phyloP scores from a whole-genome alignment of 208 protist species.

The Kentomonas sorsogonicus region DNA sequence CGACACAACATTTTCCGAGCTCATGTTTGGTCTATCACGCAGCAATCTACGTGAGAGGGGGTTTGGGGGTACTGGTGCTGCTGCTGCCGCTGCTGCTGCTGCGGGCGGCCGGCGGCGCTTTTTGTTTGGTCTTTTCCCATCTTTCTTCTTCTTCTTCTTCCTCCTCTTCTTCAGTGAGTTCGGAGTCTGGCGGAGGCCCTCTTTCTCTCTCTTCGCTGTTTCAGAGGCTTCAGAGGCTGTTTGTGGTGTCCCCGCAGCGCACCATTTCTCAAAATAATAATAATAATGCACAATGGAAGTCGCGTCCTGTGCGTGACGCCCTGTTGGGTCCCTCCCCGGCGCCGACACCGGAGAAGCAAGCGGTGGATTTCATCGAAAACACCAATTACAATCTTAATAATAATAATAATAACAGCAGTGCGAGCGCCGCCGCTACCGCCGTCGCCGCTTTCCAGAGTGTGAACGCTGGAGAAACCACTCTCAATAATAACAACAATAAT shows the following conservation, averaged over 20 bases:
- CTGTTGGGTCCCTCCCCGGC: slow-evolving; percentile 45
- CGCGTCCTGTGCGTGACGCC: slow-evolving; percentile 24
- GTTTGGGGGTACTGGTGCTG: neutral
- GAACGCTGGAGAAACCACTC: neutral
- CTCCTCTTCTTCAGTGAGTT: neutral
- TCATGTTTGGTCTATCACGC: slow-evolving; percentile 66
- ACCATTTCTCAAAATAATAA: too few relatives aligned
- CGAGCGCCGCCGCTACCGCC: neutral
- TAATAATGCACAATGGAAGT: neutral
- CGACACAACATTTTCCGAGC: slow-evolving; percentile 66
- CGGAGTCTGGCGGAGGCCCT: too few relatives aligned
- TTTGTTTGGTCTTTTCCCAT: slow-evolving; percentile 4
- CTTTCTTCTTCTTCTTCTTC: neutral
- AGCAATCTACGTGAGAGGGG: slow-evolving; percentile 10
- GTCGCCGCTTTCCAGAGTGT: neutral
- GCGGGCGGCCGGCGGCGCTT: too few relatives aligned
- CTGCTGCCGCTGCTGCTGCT: neutral
- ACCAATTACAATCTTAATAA: neutral
- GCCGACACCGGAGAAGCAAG: slow-evolving; percentile 40
- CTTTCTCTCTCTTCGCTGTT: too few relatives aligned
- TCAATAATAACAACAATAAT: too few relatives aligned
- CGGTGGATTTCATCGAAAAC: slow-evolving; percentile 33
- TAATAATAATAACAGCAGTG: neutral
- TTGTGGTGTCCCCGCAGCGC: too few relatives aligned
- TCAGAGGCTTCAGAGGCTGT: too few relatives aligned